Base-by-base conservation (phyloP, 2,329 filamentous ascomycete species). In the Torrubiella hemipterigena region DNA sequence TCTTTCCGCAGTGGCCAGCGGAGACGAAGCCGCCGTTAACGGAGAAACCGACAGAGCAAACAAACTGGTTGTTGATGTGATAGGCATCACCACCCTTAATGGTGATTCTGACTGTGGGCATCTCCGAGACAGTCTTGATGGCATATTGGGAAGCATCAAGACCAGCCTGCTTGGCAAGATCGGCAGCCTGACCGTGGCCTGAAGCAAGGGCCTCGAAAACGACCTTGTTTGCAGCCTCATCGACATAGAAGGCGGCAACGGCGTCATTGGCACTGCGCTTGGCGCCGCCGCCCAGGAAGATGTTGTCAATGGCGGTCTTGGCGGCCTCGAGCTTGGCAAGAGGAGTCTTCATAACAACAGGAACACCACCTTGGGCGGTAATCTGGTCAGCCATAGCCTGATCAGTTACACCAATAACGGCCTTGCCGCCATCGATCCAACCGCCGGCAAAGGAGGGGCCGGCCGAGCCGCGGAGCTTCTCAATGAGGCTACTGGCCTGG, bases 381-480 rank as follows among this genome's bases (percentile, higher is more conserved):
- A 24, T 14, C 6, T 5, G 12, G 14, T 24, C 22, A 5, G 22
- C 22, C 5, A 6, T 11, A 14, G 22, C 22, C 5, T 11, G 22
- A 14, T 24, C 22, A 24, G 22, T 24, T 5, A 24, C 22, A 5
- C 22, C 22, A 14, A 24, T 14, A 14, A 24, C 12, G 22, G 14
- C 22, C 6, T 6, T 24, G 22, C 14, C 10, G 11, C 12, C 22
- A 12, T 24, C 22, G 30, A 56, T 44, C 52, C 52, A 56, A 37
- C 51, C 53, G 29, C 53, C 53, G 32, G 46, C 52, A 40, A 54
- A 56, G 17, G 50, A 42, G 44, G 35, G 33, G 34, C 51, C 52
- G 7, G 51, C 42, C 17, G 41, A 38, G 41, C 25, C 46, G 23
- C 39, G 38, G 7, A 55, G 39, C 39, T 49, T 40, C 38, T 55